These are phyloP conservation scores for Pseudonectria foliicola DNA, from an alignment of 2,329 filamentous ascomycete genomes.

Conservation along the genomic window DNA sequence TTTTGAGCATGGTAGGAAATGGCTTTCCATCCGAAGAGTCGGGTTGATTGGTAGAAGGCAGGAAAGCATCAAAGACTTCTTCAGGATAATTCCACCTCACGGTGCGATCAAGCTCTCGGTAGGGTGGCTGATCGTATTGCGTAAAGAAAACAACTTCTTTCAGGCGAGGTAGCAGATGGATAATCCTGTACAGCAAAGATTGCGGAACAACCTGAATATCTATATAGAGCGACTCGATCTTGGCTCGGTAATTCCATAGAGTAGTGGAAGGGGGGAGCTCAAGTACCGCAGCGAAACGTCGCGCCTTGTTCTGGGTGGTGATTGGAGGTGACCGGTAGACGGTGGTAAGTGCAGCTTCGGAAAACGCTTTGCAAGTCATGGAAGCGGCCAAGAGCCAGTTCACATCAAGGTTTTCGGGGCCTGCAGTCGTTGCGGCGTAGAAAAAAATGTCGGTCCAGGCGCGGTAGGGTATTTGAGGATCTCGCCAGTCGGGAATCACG, in stretches of 20 bases:
- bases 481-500: slow-evolving; percentile 48
- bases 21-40: slow-evolving; percentile 25
- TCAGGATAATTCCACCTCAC: slow-evolving; percentile 65
- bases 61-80: slow-evolving; percentile 58
- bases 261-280: slow-evolving; percentile 42
- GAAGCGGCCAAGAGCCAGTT: slow-evolving; percentile 62
- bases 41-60: slow-evolving; percentile 38
- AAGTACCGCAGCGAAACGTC: slow-evolving; percentile 45
- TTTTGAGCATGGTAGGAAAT: slow-evolving; percentile 33
- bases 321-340: slow-evolving; percentile 66
- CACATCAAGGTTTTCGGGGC: slow-evolving; percentile 36
- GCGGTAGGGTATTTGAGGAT: slow-evolving; percentile 53
- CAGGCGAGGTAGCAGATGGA: slow-evolving; percentile 60
- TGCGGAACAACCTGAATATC: slow-evolving; percentile 59
- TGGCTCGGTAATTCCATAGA: slow-evolving; percentile 58
- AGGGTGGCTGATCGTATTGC: slow-evolving; percentile 60
- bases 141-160: slow-evolving; percentile 67
- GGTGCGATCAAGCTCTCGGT: slow-evolving; percentile 47
- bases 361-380: slow-evolving; percentile 55
- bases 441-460: slow-evolving; percentile 64
- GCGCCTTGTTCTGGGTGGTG: slow-evolving; percentile 36
- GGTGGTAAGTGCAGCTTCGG: slow-evolving; percentile 65
- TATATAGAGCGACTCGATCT: slow-evolving; percentile 62
- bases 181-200: slow-evolving; percentile 39
- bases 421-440: slow-evolving; percentile 49